A percentile compares a stretch with the other conserved stretches of the same genome.
Conservation (phyloP, 345 rosid genomes). For the Salix arbutifolia region DNA sequence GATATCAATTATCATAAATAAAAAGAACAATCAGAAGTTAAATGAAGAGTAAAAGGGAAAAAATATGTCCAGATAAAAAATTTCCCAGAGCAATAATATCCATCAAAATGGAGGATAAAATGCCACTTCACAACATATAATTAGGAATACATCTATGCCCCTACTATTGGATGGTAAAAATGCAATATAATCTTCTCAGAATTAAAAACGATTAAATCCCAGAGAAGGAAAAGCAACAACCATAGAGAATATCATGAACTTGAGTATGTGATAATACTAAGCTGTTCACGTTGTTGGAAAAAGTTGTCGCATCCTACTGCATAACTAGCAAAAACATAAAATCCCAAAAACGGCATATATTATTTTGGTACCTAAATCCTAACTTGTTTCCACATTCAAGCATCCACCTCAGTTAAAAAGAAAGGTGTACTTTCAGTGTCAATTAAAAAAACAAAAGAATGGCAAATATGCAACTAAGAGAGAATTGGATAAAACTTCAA, state of each 20-base stretch:
- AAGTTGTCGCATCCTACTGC: too few species aligned
- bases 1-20: not conserved
- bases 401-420: not conserved
- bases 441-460: not conserved
- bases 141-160: not conserved
- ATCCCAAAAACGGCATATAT: too few species aligned
- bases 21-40: not conserved
- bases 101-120: not conserved
- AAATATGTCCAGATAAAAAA: not conserved
- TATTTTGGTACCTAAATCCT: too few species aligned
- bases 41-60: not conserved
- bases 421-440: not conserved
- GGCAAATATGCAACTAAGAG: not conserved
- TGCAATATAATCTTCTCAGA: too few species aligned
- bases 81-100: not conserved
- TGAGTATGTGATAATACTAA: too few species aligned
- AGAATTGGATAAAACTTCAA: not conserved
- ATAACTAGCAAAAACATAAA: too few species aligned
- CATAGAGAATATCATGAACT: too few species aligned
- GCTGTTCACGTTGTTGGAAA: too few species aligned
- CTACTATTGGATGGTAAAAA: too few species aligned
- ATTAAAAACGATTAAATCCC: too few species aligned
- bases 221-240: too few species aligned
- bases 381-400: not conserved
- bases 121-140: not conserved